Base-by-base conservation (phyloP, 179 eudicot genomes). In the Carnegiea gigantea region DNA sequence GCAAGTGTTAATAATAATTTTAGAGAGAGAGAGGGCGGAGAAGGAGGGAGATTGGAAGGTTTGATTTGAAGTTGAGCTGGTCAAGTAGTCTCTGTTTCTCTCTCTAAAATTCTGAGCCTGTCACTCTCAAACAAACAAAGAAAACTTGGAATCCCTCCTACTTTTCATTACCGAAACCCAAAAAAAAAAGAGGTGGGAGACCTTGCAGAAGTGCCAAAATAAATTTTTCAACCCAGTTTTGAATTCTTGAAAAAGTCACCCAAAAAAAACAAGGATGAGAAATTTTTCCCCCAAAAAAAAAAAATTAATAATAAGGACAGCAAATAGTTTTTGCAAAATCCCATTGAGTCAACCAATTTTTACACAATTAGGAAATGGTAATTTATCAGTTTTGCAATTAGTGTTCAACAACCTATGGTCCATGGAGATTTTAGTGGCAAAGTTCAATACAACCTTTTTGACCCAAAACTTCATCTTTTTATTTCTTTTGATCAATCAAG, bases 111-210 rank as follows among this genome's bases (percentile, higher is more conserved):
- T 6, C 1, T 28, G 49, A 79, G 59, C 62, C 46, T 76, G 85
- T 85, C 87, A 82, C 87, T 76, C 81, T 85, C 85, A 44, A 6
- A 60, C 36, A 76, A 82, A 79, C 78, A 82, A 82, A 82, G 83
- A 12, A 12, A 57, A 15, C 44, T 18, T 23, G 20, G 62, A 57
- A 57, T 17, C 62, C 62, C 62, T 57, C 62, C 62, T 2, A 57
- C 62, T 3, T 57, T 57, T 57, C 20, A 57, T 17, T 57, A 57
- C 62, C 62, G 20, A 57, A 82, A 71, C 64, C 51, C 46, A 51
- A 38, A 62, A 38, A 79, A 62, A 48, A 79, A 46, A 78, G 8
- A 46, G 30, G 44, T 40, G 64, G 77, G 68, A 36, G 64, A 11
- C 14, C 24, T 72, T 18, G 77, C 70, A 76, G 77, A 72, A 80